Conservation (phyloP, 2,329 filamentous ascomycete genomes). For the Fusarium penzigii region DNA sequence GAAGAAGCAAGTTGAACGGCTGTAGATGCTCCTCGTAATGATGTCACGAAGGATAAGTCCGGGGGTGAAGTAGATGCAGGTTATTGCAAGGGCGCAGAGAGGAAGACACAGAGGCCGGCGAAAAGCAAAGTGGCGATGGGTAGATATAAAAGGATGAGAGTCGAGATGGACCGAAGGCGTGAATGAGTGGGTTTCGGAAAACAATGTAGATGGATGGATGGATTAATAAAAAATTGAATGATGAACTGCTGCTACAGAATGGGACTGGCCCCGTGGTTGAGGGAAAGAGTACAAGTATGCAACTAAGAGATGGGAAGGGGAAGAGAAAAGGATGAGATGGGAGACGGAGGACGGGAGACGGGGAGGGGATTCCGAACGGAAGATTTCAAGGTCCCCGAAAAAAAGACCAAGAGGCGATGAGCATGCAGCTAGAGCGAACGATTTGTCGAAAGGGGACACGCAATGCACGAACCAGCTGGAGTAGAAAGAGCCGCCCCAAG, state of each 20-base stretch:
- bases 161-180: constrained; percentile 12
- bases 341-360: constrained; percentile 12
- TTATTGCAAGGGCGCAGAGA: constrained; percentile 25
- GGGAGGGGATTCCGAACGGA: constrained; percentile 23
- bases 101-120: neutral
- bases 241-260: too few relatives aligned
- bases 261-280: too few relatives aligned
- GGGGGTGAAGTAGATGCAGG: constrained; percentile 17
- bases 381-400: constrained; percentile 28
- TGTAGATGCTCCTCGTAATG: constrained; percentile 29
- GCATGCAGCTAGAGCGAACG: constrained; percentile 19
- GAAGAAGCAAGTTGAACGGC: constrained; percentile 8
- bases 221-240: neutral
- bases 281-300: too few relatives aligned
- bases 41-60: constrained; percentile 28
- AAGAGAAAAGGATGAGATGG: constrained; percentile 11
- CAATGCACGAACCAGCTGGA: constrained; percentile 25
- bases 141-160: constrained; percentile 13
- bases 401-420: constrained; percentile 22
- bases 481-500: neutral
- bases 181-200: constrained; percentile 4
- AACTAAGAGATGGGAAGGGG: constrained; percentile 12
- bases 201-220: constrained; percentile 7
- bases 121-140: constrained; percentile 15
- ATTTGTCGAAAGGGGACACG: constrained; percentile 24